Conservation (phyloP, 768 basidiomycete species). For the Auriscalpium orientale region DNA sequence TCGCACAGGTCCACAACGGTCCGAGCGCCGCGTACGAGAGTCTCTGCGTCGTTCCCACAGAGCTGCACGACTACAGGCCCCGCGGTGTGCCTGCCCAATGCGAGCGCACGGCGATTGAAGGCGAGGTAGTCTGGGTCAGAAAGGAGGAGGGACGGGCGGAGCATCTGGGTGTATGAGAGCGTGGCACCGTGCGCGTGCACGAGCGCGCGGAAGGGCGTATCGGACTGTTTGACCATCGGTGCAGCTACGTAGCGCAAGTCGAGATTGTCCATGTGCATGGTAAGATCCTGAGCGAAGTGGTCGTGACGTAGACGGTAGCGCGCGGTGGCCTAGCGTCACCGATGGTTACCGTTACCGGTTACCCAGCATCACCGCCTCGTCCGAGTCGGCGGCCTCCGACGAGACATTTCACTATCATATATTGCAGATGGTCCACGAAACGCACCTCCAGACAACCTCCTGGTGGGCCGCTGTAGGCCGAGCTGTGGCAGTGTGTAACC, state of each 20-base stretch:
- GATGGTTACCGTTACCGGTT: too few species aligned
- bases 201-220: conserved; percentile 64
- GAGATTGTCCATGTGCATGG: conserved; percentile 1
- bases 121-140: conserved; percentile 60
- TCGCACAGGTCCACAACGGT: conserved; percentile 56
- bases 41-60: conserved; percentile 62
- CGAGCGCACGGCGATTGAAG: conserved; percentile 52
- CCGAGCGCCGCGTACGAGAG: conserved; percentile 50
- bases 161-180: conserved; percentile 73
- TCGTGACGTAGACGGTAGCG: not conserved
- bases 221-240: conserved; percentile 78
- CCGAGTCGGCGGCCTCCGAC: too few species aligned
- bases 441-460: too few species aligned
- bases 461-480: too few species aligned
- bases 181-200: conserved; percentile 58
- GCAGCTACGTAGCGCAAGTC: conserved; percentile 43
- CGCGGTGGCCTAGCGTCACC: too few species aligned
- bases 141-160: conserved; percentile 51
- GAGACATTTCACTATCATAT: too few species aligned
- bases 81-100: conserved; percentile 17
- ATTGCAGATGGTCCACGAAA: too few species aligned
- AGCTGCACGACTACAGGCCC: conserved; percentile 64
- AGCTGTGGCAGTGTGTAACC: too few species aligned
- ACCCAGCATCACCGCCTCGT: too few species aligned
- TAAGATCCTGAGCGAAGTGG: not conserved